phyloP scores from a whole-genome alignment of 345 rosid genomes.

The Eucalyptus victrix region DNA sequence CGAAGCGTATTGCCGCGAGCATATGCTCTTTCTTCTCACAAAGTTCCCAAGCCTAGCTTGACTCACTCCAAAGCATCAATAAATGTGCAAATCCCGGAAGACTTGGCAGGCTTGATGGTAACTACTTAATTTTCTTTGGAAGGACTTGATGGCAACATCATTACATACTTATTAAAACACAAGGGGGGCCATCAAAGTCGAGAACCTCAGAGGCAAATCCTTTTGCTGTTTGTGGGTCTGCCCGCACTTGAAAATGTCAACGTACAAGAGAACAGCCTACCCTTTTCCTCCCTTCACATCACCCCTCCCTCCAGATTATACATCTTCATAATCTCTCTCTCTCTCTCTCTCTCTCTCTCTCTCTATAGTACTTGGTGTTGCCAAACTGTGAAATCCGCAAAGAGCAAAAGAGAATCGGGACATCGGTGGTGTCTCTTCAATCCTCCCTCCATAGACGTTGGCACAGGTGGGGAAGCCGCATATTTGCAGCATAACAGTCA shows the following conservation, averaged over 20 bases:
- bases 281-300: background rate
- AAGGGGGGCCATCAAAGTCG: background rate
- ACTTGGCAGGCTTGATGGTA: background rate
- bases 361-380: background rate
- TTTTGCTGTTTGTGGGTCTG: background rate
- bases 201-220: background rate
- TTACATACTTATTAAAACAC: background rate
- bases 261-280: background rate
- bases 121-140: background rate
- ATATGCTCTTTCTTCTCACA: background rate
- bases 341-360: background rate
- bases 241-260: background rate
- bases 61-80: background rate
- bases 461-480: background rate
- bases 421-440: background rate
- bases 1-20: background rate
- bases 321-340: background rate
- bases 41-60: background rate
- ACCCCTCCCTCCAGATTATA: background rate
- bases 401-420: background rate
- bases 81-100: background rate
- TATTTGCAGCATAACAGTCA: background rate
- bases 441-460: background rate
- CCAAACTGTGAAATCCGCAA: background rate
- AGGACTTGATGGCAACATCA: background rate